A percentile compares a stretch with the other conserved stretches of the same genome.
phyloP scores from a whole-genome alignment of 192 early-diverging fungal genomes.

The Linnemannia elongata region DNA sequence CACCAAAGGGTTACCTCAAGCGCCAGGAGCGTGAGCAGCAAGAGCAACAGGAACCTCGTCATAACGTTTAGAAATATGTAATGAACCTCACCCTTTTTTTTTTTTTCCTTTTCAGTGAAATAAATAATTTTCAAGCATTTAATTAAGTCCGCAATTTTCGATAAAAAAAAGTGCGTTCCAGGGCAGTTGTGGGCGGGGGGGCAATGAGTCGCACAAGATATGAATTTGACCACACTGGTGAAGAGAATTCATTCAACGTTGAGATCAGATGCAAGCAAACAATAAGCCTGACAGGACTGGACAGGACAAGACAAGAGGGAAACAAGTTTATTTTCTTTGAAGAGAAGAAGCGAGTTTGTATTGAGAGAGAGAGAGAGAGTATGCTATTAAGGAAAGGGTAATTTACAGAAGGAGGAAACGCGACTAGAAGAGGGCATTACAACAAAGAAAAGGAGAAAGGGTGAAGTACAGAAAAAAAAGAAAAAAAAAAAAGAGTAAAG shows the following conservation, averaged over 20 bases:
- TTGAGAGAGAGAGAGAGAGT: neutral
- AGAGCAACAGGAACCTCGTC: slow-evolving; percentile 17
- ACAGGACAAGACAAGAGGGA: neutral
- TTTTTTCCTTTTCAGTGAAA: neutral
- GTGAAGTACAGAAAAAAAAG: neutral
- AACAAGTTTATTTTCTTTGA: neutral
- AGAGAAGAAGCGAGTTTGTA: neutral
- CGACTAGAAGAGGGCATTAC: neutral
- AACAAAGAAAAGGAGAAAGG: neutral
- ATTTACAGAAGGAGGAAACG: neutral
- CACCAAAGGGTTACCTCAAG: slow-evolving; percentile 30
- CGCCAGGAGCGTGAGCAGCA: slow-evolving; percentile 28
- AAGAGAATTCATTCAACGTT: too few relatives aligned
- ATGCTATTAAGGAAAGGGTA: slow-evolving; percentile 5
- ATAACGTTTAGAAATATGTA: slow-evolving; percentile 15
- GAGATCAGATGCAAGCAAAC: neutral
- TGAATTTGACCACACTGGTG: too few relatives aligned
- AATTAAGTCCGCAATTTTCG: neutral
- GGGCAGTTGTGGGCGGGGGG: too few relatives aligned
- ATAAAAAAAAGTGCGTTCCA: too few relatives aligned
- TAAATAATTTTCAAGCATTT: neutral
- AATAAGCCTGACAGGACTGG: neutral
- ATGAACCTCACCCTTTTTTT: neutral
- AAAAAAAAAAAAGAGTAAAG: neutral
- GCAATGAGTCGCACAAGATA: too few relatives aligned